Evolutionary conservation across 1,284 basidiomycete genomes (phyloP).

Genomic region (Leccinum glutinopallens): DNA sequence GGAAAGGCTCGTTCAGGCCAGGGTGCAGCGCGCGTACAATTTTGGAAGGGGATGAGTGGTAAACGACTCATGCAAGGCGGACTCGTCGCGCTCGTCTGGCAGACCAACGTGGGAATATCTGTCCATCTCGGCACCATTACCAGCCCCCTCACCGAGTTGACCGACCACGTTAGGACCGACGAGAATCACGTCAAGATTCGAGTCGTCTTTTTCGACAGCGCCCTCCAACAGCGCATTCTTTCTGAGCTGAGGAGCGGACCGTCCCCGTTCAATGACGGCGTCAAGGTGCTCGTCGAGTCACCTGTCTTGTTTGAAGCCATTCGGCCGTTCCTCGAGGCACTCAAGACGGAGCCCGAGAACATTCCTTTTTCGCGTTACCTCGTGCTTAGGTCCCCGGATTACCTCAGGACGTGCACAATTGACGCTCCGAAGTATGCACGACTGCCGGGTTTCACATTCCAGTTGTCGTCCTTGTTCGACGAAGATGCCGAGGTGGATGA

Average conservation of each 20-base stretch:
- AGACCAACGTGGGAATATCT: conserved; percentile 30
- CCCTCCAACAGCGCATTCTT: conserved; percentile 48
- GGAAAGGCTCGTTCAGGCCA: conserved; percentile 49
- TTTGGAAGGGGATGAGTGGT: conserved; percentile 55
- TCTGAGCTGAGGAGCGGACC: conserved; percentile 35
- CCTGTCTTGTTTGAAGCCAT: conserved; percentile 63
- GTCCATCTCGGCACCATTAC: conserved; percentile 54
- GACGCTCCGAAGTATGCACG: conserved; percentile 51
- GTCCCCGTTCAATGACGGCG: conserved; percentile 8
- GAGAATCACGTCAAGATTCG: conserved; percentile 40
- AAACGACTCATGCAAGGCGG: conserved; percentile 58
- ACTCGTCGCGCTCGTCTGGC: conserved; percentile 56
- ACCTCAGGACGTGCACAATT: conserved; percentile 39
- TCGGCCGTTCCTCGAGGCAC: conserved; percentile 60
- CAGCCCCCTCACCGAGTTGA: conserved; percentile 43
- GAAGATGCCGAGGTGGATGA: conserved; percentile 23
- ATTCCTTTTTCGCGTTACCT: conserved; percentile 60
- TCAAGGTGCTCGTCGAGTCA: conserved; percentile 53
- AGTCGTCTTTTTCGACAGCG: conserved; percentile 55
- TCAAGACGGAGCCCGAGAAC: conserved; percentile 50
- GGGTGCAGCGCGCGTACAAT: conserved; percentile 39
- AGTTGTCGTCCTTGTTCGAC: conserved; percentile 47
- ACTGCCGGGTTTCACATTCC: conserved; percentile 50
- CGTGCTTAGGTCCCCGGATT: conserved; percentile 39
- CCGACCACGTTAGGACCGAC: conserved; percentile 38